Base-by-base conservation (phyloP, 306 rosid genomes). In the Vigna angularis region DNA sequence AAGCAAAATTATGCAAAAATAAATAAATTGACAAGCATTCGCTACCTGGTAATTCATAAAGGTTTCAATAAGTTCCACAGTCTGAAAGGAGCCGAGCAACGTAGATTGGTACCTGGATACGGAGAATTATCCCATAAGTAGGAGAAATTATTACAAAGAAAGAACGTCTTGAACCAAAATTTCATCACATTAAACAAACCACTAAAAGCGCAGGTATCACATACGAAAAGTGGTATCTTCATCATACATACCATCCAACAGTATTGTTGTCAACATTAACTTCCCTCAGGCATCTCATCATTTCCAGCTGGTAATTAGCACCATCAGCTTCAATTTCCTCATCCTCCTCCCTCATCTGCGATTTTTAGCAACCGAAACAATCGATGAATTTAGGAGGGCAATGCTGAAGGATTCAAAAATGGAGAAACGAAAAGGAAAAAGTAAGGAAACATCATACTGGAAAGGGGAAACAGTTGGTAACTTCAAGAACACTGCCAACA, bases 251-350 rank as follows among this genome's bases (percentile, higher is more conserved):
- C 98, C 98, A 95, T 81, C 98, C 98, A 80, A 92, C 98, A 0
- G 98, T 95, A 70, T 95, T 95, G 51, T 95, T 95, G 86, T 95
- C 98, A 83, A 95, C 98, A 70, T 95, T 95, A 73, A 95, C 98
- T 87, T 95, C 98, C 82, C 98, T 89, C 93, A 95, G 77, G 84
- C 98, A 95, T 79, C 97, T 95, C 98, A 95, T 95, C 98, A 95
- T 92, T 79, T 95, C 98, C 22, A 95, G 98, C 89, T 95, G 98
- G 85, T 95, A 95, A 88, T 89, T 95, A 55, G 98, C 98, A 71
- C 98, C 98, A 55, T 95, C 98, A 22, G 98, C 97, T 82, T 95
- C 98, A 85, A 88, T 84, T 87, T 95, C 98, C 77, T 95, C 98
- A 68, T 95, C 98, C 83, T 93, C 98, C 80, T 95, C 98, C 67